Conservation (phyloP, 2,329 filamentous ascomycete genomes). For the Botrytis aclada region DNA sequence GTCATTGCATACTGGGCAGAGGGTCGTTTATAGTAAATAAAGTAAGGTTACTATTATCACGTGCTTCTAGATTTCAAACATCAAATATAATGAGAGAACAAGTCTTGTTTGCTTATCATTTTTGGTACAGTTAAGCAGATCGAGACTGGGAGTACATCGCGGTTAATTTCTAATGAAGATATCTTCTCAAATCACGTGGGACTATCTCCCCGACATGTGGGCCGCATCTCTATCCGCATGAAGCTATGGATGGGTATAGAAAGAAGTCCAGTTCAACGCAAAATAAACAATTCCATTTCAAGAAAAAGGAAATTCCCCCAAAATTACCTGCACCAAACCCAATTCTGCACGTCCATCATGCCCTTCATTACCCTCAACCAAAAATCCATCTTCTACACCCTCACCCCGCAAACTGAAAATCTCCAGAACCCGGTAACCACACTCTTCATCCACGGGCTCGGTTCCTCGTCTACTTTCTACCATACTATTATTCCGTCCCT, state of each 20-base stretch:
- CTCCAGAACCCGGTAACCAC: neutral
- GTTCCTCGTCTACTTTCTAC: slow-evolving; percentile 15
- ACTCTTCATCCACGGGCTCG: slow-evolving; percentile 11
- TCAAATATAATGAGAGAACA: neutral
- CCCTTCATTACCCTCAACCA: slow-evolving; percentile 3
- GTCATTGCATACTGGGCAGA: neutral
- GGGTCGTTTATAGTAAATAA: too few relatives aligned
- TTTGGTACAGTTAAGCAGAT: neutral
- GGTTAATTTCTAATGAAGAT: neutral
- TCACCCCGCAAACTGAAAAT: neutral
- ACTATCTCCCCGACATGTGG: neutral
- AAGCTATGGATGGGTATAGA: neutral
- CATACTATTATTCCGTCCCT: neutral
- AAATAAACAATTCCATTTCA: neutral
- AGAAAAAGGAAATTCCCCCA: neutral
- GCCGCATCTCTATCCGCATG: neutral
- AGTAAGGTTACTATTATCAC: too few relatives aligned
- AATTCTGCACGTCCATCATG: neutral
- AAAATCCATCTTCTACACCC: slow-evolving; percentile 16
- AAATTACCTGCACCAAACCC: neutral
- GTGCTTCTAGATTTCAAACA: too few relatives aligned
- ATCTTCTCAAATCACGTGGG: neutral
- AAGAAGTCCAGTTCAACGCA: neutral
- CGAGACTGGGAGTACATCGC: neutral
- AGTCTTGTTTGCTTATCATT: too few relatives aligned